phyloP scores from a whole-genome alignment of 768 basidiomycete genomes.

The Amanita fuliginea region DNA sequence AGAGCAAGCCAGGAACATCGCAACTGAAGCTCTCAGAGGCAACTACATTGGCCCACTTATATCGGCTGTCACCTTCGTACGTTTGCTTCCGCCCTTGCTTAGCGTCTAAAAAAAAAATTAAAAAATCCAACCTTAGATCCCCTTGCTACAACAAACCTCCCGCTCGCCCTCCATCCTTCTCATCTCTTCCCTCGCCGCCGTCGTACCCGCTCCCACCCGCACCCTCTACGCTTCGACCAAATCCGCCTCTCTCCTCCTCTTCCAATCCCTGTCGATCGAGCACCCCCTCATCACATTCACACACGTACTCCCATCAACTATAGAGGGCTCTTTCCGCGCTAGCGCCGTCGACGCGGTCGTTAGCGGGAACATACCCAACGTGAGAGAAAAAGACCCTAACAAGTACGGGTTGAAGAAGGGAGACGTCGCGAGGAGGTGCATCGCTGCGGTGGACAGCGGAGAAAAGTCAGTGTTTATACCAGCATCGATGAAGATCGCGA shows the following conservation, averaged over 20 bases:
- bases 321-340: constrained; percentile 71
- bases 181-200: constrained; percentile 66
- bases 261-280: constrained; percentile 72
- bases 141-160: constrained; percentile 57
- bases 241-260: constrained; percentile 65
- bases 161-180: constrained; percentile 63
- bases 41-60: constrained; percentile 68
- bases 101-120: neutral
- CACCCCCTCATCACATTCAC: constrained; percentile 60
- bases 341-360: constrained; percentile 53
- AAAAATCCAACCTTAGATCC: constrained; percentile 40
- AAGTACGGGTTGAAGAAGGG: constrained; percentile 47
- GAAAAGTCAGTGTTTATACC: constrained; percentile 57
- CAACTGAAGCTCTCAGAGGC: constrained; percentile 41
- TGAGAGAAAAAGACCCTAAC: constrained; percentile 41
- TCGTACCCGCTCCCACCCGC: constrained; percentile 80
- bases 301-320: constrained; percentile 52
- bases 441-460: constrained; percentile 45
- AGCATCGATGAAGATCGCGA: constrained; percentile 28
- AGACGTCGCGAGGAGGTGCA: constrained; percentile 47
- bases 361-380: constrained; percentile 16
- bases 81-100: constrained; percentile 14
- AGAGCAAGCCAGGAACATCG: constrained; percentile 43
- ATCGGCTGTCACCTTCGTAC: constrained; percentile 61
- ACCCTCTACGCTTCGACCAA: constrained; percentile 80